Evolutionary conservation across 2,329 filamentous ascomycete genomes (phyloP), one percentile per base, ranked within the genome.

Genomic region (Penicillium sp.): DNA sequence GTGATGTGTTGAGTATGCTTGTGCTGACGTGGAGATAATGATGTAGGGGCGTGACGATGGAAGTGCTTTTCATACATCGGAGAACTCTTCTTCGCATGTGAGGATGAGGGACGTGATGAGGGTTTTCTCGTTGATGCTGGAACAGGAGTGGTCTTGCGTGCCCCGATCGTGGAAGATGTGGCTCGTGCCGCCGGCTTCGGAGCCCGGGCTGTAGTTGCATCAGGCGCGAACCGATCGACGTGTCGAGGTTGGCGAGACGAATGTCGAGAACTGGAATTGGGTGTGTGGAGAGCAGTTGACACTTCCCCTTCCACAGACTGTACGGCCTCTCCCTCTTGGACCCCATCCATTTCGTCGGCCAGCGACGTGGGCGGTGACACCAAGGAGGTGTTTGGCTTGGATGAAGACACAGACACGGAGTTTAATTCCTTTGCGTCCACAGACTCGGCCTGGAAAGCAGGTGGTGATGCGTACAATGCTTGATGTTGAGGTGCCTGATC

Each of bases 341-440:
- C 58, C 29, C 71, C 67, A 49, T 77, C 76, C 53, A 68, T 70
- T 56, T 78, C 76, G 53, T 77, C 77, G 42, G 70, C 73, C 55
- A 77, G 70, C 23, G 77, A 79, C 25, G 75, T 78, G 15, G 77
- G 77, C 21, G 77, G 77, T 2, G 77, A 79, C 13, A 79, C 77
- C 44, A 79, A 67, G 15, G 74, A 73, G 41, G 70, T 71, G 21
- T 71, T 67, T 6, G 74, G 71, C 48, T 75, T 70, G 1, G 71
- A 64, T 2, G 65, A 64, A 43, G 64, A 61, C 29, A 69, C 62
- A 43, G 68, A 65, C 25, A 69, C 44, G 4, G 71, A 50, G 21
- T 66, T 64, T 23, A 70, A 50, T 52, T 70, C 71, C 36, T 69
- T 70, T 7, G 68, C 50, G 25, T 71, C 70, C 23, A 72, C 63